Conservation (phyloP, 2,329 filamentous ascomycete species). For the Dothideomycetes sp. region DNA sequence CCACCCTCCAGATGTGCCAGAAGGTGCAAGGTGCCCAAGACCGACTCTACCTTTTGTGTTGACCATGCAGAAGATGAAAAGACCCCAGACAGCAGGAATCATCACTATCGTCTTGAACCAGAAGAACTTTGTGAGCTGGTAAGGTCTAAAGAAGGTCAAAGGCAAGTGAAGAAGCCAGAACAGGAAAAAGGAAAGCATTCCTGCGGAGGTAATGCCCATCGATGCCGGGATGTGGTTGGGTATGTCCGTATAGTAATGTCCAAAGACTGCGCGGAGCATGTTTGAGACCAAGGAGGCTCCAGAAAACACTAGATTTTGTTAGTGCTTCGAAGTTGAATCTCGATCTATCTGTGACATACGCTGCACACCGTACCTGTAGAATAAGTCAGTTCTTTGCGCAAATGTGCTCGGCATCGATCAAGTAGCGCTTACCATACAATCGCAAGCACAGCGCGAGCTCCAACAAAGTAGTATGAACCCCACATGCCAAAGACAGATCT, state of each 20-base stretch:
- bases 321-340: not conserved
- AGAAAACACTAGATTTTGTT: slow-evolving; percentile 10
- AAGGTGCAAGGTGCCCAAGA: slow-evolving; percentile 5
- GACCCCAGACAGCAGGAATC: slow-evolving; percentile 37
- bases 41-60: slow-evolving; percentile 26
- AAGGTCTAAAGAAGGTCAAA: slow-evolving; percentile 32
- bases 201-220: slow-evolving; percentile 27
- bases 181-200: slow-evolving; percentile 23
- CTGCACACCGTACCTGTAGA: slow-evolving; percentile 23
- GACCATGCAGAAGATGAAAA: slow-evolving; percentile 30
- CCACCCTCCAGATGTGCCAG: slow-evolving; percentile 15
- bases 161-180: slow-evolving; percentile 20
- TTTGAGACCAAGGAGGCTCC: slow-evolving; percentile 16
- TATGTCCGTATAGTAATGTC: slow-evolving; percentile 25
- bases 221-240: slow-evolving; percentile 23
- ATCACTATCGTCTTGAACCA: slow-evolving; percentile 34
- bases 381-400: too few species aligned
- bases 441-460: slow-evolving; percentile 28
- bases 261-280: slow-evolving; percentile 21
- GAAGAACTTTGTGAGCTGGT: slow-evolving; percentile 35
- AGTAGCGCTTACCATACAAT: too few species aligned
- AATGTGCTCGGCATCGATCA: too few species aligned
- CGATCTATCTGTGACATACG: too few species aligned
- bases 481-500: slow-evolving; percentile 32
- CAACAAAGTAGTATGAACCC: slow-evolving; percentile 33